These are phyloP conservation scores for Spiraea crenata DNA, from an alignment of 331 rosid species.

Conservation along the genomic window DNA sequence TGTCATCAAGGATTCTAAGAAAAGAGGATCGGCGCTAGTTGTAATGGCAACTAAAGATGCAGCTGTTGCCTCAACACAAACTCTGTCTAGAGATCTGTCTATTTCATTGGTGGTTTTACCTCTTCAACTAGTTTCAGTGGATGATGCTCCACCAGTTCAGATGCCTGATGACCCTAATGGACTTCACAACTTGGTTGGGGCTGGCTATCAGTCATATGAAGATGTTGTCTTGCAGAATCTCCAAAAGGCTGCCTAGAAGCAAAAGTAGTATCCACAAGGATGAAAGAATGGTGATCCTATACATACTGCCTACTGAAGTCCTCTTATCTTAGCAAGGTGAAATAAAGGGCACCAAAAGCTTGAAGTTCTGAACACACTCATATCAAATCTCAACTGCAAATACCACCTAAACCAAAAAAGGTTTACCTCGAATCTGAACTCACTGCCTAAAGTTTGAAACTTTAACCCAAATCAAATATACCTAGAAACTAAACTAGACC, in stretches of 20 bases:
- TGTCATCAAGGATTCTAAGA: slow-evolving; percentile 67
- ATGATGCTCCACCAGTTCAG: slow-evolving; percentile 40
- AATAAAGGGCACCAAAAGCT: too few species aligned
- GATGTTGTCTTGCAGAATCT: slow-evolving; percentile 74
- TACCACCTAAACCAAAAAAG: too few species aligned
- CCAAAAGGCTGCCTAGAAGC: slow-evolving; percentile 18
- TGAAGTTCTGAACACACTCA: too few species aligned
- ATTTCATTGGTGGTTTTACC: slow-evolving; percentile 76
- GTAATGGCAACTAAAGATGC: slow-evolving; percentile 83
- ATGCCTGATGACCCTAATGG: slow-evolving; percentile 42
- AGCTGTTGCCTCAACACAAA: slow-evolving; percentile 71
- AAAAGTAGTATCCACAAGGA: too few species aligned
- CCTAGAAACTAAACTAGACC: too few species aligned
- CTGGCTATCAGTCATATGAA: slow-evolving; percentile 73
- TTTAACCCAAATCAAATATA: too few species aligned
- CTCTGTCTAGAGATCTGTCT: slow-evolving; percentile 57
- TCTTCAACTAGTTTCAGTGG: slow-evolving; percentile 51
- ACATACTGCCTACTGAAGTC: too few species aligned
- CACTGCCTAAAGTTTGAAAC: too few species aligned
- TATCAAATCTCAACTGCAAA: too few species aligned
- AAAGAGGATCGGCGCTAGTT: slow-evolving; percentile 85
- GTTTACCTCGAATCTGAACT: too few species aligned
- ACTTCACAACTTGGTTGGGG: slow-evolving; percentile 56
- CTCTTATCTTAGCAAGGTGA: too few species aligned
- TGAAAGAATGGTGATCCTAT: too few species aligned